Conservation (phyloP, 139 green algal species). For the Coelastrella sp. region DNA sequence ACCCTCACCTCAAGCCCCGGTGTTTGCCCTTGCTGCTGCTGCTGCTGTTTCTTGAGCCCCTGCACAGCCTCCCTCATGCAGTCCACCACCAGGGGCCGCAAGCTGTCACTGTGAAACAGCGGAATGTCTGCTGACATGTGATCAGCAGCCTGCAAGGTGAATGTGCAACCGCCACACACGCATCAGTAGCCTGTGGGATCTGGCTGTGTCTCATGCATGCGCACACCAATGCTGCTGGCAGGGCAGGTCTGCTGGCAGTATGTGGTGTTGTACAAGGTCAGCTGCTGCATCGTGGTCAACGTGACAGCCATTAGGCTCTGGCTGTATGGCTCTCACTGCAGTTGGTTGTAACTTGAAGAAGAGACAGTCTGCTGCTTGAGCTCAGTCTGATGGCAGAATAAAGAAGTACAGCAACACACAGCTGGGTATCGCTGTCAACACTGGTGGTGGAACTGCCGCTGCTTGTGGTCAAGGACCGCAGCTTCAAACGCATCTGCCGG, state of each 20-base stretch:
- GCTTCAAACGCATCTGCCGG: background rate
- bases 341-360: too few relatives aligned
- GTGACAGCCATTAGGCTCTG: constrained; percentile 65
- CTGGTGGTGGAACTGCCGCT: too few relatives aligned
- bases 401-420: too few relatives aligned
- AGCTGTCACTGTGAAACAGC: constrained; percentile 27
- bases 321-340: constrained; percentile 15
- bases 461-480: too few relatives aligned
- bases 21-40: background rate
- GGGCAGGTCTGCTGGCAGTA: background rate
- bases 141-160: constrained; percentile 2
- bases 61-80: constrained; percentile 38
- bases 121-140: constrained; percentile 33
- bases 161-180: background rate
- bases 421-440: too few relatives aligned
- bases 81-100: constrained; percentile 46
- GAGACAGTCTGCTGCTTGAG: too few relatives aligned
- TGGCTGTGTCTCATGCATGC: background rate
- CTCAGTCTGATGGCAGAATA: too few relatives aligned
- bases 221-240: background rate
- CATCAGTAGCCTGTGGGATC: background rate
- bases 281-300: constrained; percentile 57
- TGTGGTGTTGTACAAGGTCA: background rate
- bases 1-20: background rate
- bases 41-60: background rate